These are phyloP conservation scores for Leccinum griseonigrum DNA, from an alignment of 1,284 basidiomycete genomes.

Conservation along the genomic window DNA sequence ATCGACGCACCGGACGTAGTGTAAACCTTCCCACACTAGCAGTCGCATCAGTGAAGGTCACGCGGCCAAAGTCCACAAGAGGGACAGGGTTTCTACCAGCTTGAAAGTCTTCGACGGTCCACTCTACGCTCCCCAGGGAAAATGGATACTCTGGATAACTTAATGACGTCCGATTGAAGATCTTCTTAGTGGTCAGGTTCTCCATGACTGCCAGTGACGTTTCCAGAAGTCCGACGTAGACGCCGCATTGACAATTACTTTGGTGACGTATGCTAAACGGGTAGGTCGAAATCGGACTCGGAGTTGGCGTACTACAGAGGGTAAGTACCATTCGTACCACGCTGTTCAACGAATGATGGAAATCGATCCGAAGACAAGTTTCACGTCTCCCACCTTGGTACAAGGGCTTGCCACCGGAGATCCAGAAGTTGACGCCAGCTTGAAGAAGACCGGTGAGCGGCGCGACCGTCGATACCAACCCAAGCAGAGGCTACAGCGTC, in stretches of 20 bases:
- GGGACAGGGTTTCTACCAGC: not conserved
- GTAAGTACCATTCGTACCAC: conserved; percentile 20
- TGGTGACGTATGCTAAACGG: conserved; percentile 16
- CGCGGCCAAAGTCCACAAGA: conserved; percentile 19
- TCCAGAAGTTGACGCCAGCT: conserved; percentile 19
- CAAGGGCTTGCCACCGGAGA: not conserved
- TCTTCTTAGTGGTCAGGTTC: conserved; percentile 17
- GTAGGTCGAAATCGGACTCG: conserved; percentile 3
- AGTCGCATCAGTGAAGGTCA: conserved; percentile 17
- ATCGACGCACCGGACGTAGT: conserved; percentile 11
- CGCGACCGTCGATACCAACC: conserved; percentile 25
- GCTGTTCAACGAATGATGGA: conserved; percentile 11
- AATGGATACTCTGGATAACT: conserved; percentile 16
- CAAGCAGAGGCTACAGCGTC: conserved; percentile 15
- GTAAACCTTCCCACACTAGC: conserved; percentile 14
- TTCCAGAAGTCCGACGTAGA: conserved; percentile 18
- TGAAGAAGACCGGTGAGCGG: conserved; percentile 19
- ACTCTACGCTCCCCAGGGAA: conserved; percentile 23
- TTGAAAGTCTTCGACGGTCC: conserved; percentile 26
- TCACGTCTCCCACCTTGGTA: conserved; percentile 14
- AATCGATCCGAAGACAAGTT: not conserved
- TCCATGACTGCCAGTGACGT: conserved; percentile 9
- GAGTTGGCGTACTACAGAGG: not conserved
- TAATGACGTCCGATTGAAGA: conserved; percentile 1
- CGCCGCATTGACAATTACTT: conserved; percentile 13